phyloP scores from a whole-genome alignment of 768 basidiomycete genomes.

The Russula griseocarnosa region DNA sequence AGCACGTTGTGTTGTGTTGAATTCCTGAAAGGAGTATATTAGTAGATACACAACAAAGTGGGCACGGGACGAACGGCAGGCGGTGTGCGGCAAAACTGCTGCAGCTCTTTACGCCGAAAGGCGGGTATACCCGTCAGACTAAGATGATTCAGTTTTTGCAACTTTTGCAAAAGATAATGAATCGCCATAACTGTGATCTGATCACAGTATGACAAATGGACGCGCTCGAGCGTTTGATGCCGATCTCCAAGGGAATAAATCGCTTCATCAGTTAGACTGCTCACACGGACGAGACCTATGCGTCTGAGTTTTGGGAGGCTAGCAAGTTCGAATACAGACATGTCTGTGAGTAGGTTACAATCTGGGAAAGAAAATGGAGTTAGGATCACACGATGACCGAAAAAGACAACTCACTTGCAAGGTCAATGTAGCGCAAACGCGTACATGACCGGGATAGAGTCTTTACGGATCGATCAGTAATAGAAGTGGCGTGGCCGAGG shows the following conservation, averaged over 20 bases:
- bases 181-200: slow-evolving; percentile 90
- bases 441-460: slow-evolving; percentile 83
- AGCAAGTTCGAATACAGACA: slow-evolving; percentile 90
- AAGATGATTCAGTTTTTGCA: slow-evolving; percentile 90
- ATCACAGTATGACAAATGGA: slow-evolving; percentile 96
- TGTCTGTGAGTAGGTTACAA: slow-evolving; percentile 83
- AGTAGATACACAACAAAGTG: slow-evolving; percentile 1
- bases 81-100: slow-evolving; percentile 84
- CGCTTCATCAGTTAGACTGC: slow-evolving; percentile 89
- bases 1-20: slow-evolving; percentile 81
- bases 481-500: slow-evolving; percentile 83
- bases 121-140: slow-evolving; percentile 96
- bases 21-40: slow-evolving; percentile 55
- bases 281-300: slow-evolving; percentile 91
- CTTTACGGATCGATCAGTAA: slow-evolving; percentile 86
- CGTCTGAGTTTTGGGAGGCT: slow-evolving; percentile 85
- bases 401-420: slow-evolving; percentile 68
- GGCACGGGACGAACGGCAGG: slow-evolving; percentile 58
- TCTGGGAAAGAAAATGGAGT: slow-evolving; percentile 43
- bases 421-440: slow-evolving; percentile 89
- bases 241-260: slow-evolving; percentile 85
- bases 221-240: slow-evolving; percentile 84
- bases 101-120: slow-evolving; percentile 80
- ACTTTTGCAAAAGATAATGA: slow-evolving; percentile 80
- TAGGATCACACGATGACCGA: slow-evolving; percentile 16